Conservation (phyloP, 192 early-diverging fungal genomes). For the Piromyces sp. region DNA sequence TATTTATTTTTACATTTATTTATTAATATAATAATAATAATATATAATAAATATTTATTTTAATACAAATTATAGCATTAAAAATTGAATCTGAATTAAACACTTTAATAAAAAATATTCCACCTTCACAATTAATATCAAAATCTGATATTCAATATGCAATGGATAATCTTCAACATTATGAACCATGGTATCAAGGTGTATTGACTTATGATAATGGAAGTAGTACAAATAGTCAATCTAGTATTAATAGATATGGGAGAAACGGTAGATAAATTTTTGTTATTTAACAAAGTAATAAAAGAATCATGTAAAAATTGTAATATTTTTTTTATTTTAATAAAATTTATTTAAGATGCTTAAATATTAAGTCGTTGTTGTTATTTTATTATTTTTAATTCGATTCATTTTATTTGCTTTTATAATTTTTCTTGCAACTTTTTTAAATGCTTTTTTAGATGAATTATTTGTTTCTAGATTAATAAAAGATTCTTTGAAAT, state of each 20-base stretch:
- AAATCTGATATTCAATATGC: neutral
- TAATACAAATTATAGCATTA: too few species aligned
- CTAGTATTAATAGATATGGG: neutral
- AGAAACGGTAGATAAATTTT: neutral
- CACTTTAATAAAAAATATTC: neutral
- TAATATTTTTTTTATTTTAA: too few species aligned
- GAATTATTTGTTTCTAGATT: neutral
- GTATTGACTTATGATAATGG: neutral
- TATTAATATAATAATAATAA: too few species aligned
- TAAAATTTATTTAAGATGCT: too few species aligned
- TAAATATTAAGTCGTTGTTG: too few species aligned
- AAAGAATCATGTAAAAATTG: too few species aligned
- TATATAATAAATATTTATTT: too few species aligned
- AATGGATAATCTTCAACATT: neutral
- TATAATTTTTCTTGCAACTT: too few species aligned
- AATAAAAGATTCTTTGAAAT: neutral
- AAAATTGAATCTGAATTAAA: neutral
- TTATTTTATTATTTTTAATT: too few species aligned
- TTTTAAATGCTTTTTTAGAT: neutral
- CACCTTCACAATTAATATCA: neutral
- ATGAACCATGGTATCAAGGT: neutral
- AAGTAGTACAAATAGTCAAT: neutral
- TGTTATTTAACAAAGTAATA: too few species aligned
- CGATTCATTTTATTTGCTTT: too few species aligned
- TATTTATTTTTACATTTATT: neutral